A percentile compares a stretch with the other conserved stretches of the same genome.
Conservation (phyloP, 139 green algal species). For the Chlamydomonas applanata region DNA sequence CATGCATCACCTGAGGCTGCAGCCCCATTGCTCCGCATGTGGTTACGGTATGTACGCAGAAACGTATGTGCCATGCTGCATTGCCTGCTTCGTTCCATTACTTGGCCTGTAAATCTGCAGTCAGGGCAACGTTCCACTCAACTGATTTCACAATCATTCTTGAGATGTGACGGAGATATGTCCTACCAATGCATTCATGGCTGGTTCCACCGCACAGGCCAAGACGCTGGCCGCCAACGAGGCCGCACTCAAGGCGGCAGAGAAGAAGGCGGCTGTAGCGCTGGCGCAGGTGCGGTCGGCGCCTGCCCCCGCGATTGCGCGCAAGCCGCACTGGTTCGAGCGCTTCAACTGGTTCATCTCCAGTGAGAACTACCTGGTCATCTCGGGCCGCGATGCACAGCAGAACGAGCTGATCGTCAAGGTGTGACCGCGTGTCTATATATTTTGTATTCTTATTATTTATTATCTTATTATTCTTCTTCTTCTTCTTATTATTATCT, state of each 20-base stretch:
- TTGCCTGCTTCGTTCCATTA: too few relatives aligned
- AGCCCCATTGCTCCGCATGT: too few relatives aligned
- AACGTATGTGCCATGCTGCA: too few relatives aligned
- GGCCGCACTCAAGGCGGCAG: conserved; percentile 78
- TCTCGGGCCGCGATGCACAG: conserved; percentile 87
- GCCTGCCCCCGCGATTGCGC: conserved; percentile 10
- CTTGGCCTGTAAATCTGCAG: too few relatives aligned
- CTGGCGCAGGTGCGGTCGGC: conserved; percentile 3
- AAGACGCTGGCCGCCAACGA: conserved; percentile 81
- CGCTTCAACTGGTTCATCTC: conserved; percentile 96
- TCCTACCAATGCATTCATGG: too few relatives aligned
- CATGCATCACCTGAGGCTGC: too few relatives aligned
- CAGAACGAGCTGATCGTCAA: conserved; percentile 98
- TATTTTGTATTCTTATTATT: not conserved
- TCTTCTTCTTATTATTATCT: too few relatives aligned
- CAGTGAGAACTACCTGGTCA: conserved; percentile 91
- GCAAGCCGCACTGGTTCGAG: conserved; percentile 96
- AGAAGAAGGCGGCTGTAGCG: conserved; percentile 76
- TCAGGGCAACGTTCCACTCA: too few relatives aligned
- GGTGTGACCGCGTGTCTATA: not conserved
- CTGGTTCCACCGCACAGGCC: too few relatives aligned
- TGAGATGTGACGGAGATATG: too few relatives aligned
- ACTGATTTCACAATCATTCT: too few relatives aligned
- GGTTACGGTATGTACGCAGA: too few relatives aligned
- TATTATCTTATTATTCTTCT: not conserved